Conservation (phyloP, 306 rosid species). For the Cicer cuneatum region DNA sequence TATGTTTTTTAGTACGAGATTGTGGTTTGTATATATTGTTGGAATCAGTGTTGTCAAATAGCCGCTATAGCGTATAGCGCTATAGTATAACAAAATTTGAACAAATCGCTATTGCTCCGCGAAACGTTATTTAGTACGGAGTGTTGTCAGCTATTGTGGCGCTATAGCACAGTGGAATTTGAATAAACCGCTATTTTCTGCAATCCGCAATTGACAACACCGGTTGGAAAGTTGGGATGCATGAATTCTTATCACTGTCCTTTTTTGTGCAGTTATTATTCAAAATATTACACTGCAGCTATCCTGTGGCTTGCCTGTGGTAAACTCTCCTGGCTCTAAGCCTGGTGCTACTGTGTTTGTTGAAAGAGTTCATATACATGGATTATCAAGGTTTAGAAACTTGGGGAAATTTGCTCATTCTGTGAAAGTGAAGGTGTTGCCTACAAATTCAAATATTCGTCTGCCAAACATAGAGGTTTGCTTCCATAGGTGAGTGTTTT, state of each 20-base stretch:
- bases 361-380: conserved; percentile 72
- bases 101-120: too few species aligned
- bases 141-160: too few species aligned
- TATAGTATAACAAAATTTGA: too few species aligned
- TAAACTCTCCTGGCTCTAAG: conserved; percentile 70
- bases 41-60: not conserved
- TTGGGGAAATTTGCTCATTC: conserved; percentile 66
- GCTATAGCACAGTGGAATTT: too few species aligned
- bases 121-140: too few species aligned
- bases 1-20: not conserved
- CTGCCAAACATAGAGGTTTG: conserved; percentile 68
- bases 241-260: too few species aligned
- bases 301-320: conserved; percentile 62
- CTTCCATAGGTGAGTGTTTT: conserved; percentile 78
- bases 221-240: conserved; percentile 1
- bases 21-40: conserved; percentile 15
- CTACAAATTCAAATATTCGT: conserved; percentile 48
- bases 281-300: conserved; percentile 59
- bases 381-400: conserved; percentile 70
- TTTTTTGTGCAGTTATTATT: conserved; percentile 54
- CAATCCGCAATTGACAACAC: too few species aligned
- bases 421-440: conserved; percentile 66
- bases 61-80: too few species aligned
- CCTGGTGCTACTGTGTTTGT: conserved; percentile 62
- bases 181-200: too few species aligned